Base-by-base conservation (phyloP, 371 early-diverging fungal genomes). In the Saksenaea oblongispora region DNA sequence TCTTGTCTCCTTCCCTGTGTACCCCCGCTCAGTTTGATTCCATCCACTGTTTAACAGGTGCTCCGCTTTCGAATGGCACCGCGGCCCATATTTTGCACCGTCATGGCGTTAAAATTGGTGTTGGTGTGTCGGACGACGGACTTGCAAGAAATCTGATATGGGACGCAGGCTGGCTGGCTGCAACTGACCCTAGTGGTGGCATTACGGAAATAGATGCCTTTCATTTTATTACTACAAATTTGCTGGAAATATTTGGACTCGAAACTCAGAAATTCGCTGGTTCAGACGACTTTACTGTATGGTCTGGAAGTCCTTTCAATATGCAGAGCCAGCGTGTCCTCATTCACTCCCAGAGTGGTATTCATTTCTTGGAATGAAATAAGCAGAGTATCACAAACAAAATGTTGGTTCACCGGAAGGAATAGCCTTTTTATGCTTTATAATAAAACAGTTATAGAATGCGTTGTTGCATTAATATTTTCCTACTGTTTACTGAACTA, bases 141-240 rank as follows among this genome's bases (percentile, higher is more conserved):
- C 70, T 74, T 47, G 85, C 84, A 3, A 83, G 91, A 56, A 85
- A 87, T 39, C 69, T 93, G 64, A 80, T 86, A 1, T 92, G 90
- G 89, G 92, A 89, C 66, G 91, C 94, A 27, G 91, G 89, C n/a
- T 91, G 91, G 91, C 82, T 83, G 11, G 67, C 76, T 1, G 67
- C 64, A 18, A 75, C 81, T 41, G 79, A 85, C 5, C 73, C 75
- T 7, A 22, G 57, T 0, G 37, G 56, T 5, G 31, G 31, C 8
- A 75, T 89, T 17, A 64, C 77, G 0, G 87, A 86, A 67, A 73
- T 67, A 47, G 85, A 91, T 22, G 89, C 91, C 13, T 82, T 92
- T 37, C 87, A 83, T 13, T 84, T 90, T 26, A 80, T 92, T n/a
- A 87, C 91, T 34, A 87, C 87, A 75, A 87, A 87, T 61, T 65